Conservation (phyloP, 2,329 filamentous ascomycete species). For the Colletotrichum gloeosporioides region DNA sequence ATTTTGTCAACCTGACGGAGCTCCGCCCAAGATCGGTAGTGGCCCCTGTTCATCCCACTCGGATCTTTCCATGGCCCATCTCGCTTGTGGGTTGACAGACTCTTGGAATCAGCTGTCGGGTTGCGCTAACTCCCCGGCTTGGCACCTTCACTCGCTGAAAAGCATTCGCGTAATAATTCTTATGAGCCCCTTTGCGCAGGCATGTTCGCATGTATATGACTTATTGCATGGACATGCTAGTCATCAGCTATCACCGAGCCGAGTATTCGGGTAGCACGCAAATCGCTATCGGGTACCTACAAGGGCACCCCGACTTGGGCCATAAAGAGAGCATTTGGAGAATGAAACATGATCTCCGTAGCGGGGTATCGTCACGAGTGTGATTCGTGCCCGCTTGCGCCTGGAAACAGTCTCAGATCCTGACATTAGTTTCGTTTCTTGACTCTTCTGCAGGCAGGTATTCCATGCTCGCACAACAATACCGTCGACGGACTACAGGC, state of each 20-base stretch:
- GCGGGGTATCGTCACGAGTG: not conserved
- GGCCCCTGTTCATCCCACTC: not conserved
- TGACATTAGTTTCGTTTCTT: not conserved
- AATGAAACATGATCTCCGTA: not conserved
- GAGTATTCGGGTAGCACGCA: not conserved
- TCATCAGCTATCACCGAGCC: not conserved
- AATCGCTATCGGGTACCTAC: not conserved
- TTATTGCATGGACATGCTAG: not conserved
- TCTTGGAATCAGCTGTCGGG: not conserved
- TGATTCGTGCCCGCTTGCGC: not conserved
- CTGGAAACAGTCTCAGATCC: not conserved
- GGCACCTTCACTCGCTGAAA: not conserved
- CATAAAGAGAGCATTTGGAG: not conserved
- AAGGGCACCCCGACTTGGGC: not conserved
- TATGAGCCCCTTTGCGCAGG: not conserved
- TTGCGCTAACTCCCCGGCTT: not conserved
- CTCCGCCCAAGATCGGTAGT: not conserved
- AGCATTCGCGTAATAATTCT: not conserved
- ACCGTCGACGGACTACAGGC: not conserved
- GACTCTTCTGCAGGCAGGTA: not conserved
- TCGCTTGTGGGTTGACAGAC: not conserved
- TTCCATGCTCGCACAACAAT: not conserved
- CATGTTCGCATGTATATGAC: not conserved
- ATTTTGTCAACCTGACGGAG: not conserved
- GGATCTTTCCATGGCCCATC: not conserved